Percentiles rank a stretch among this genome's conserved stretches.
Conservation (phyloP, 805 yeast species). For the Sugiyamaella marilandica region DNA sequence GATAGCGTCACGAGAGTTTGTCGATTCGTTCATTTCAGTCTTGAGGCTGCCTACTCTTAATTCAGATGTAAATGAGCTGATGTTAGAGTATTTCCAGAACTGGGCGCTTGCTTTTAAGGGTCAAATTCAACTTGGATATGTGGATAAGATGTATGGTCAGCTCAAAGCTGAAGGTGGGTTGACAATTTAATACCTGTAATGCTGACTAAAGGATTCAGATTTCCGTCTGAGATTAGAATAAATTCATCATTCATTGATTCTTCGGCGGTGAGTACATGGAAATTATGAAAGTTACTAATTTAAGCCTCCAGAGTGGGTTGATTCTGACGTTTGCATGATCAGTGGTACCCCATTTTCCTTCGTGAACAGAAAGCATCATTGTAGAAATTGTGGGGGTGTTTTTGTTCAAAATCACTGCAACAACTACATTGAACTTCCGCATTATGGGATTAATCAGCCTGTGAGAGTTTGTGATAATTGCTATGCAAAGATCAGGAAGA, state of each 20-base stretch:
- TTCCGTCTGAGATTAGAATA: constrained; percentile 48
- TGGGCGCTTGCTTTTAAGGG: constrained; percentile 74
- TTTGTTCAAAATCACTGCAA: constrained; percentile 83
- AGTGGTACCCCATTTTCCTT: constrained; percentile 77
- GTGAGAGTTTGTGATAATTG: constrained; percentile 95
- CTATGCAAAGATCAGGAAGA: constrained; percentile 49
- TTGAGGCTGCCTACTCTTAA: constrained; percentile 37
- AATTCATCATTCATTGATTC: constrained; percentile 66
- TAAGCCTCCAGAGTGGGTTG: constrained; percentile 93
- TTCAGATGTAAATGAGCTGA: constrained; percentile 52
- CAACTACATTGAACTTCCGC: constrained; percentile 64
- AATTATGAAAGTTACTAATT: background rate
- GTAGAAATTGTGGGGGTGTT: constrained; percentile 96
- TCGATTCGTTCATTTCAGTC: constrained; percentile 62
- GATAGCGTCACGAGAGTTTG: constrained; percentile 76
- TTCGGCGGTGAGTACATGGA: constrained; percentile 42
- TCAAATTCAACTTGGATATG: constrained; percentile 60
- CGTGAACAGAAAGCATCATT: constrained; percentile 89
- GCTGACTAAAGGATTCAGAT: constrained; percentile 42
- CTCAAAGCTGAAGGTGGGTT: constrained; percentile 43
- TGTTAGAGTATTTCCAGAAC: constrained; percentile 62
- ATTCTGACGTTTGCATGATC: constrained; percentile 91
- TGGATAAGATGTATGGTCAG: constrained; percentile 55
- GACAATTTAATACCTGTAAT: background rate
- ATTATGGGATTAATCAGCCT: constrained; percentile 79